These are phyloP conservation scores for Mercurialis annua DNA, from an alignment of 345 rosid species.

Conservation along the genomic window DNA sequence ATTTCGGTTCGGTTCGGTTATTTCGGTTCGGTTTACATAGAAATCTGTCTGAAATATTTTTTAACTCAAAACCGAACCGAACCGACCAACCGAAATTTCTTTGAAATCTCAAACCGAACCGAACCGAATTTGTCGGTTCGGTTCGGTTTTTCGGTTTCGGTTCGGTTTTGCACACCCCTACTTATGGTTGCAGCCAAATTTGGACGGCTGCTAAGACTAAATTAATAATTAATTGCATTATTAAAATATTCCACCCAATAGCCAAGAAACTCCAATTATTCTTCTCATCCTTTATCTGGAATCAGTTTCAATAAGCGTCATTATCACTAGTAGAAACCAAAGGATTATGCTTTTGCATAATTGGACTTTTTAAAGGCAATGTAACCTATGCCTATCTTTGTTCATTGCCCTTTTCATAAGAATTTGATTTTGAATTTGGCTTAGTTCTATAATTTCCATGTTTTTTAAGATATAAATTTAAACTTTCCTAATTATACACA, in stretches of 20 bases:
- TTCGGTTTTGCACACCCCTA: neutral
- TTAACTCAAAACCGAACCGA: too few relatives aligned
- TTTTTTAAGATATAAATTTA: too few relatives aligned
- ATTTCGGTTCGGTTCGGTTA: too few relatives aligned
- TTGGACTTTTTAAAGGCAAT: slow-evolving; percentile 18
- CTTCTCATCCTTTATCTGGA: slow-evolving; percentile 14
- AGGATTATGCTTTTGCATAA: slow-evolving; percentile 6
- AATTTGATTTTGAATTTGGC: too few relatives aligned
- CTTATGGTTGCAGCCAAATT: slow-evolving; percentile 8
- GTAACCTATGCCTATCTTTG: neutral
- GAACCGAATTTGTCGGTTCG: too few relatives aligned
- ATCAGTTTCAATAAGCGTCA: slow-evolving; percentile 6
- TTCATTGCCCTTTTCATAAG: slow-evolving; percentile 16
- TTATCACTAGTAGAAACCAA: slow-evolving; percentile 8
- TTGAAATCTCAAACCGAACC: too few relatives aligned
- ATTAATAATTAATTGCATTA: neutral
- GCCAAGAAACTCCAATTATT: slow-evolving; percentile 11
- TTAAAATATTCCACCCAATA: neutral
- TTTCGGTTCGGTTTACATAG: too few relatives aligned
- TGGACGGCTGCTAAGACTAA: slow-evolving; percentile 1
- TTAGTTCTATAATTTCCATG: neutral
- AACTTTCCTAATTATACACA: neutral
- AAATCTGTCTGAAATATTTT: too few relatives aligned
- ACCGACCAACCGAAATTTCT: too few relatives aligned
- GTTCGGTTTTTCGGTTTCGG: too few relatives aligned